Evolutionary conservation across 495 filamentous ascomycete genomes (phyloP).

Genomic region (Hypoxylon lienhwacheense): DNA sequence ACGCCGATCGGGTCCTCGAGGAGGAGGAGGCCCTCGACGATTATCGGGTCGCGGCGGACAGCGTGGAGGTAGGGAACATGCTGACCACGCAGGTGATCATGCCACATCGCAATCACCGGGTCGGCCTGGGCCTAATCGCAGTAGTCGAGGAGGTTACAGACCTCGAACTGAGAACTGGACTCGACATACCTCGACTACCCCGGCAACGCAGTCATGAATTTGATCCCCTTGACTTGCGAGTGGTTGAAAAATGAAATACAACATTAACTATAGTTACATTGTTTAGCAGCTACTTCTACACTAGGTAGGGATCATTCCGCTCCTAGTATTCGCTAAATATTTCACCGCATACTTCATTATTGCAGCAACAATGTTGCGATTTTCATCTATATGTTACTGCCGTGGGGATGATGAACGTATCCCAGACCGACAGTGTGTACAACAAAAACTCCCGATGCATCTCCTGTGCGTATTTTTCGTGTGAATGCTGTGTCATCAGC

Average conservation of each 20-base stretch:
- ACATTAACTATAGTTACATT: no score
- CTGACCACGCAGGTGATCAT: slow-evolving; percentile 29
- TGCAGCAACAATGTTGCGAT: slow-evolving; percentile 13
- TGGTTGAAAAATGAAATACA: slow-evolving; percentile 7
- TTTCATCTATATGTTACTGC: slow-evolving; percentile 13
- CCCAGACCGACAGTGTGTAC: slow-evolving; percentile 19
- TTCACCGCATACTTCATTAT: slow-evolving; percentile 6
- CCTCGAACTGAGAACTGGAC: slow-evolving; percentile 30
- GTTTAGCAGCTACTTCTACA: slow-evolving; percentile 4
- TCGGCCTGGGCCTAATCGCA: slow-evolving; percentile 29
- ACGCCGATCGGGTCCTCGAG: slow-evolving; percentile 44
- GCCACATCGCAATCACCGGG: slow-evolving; percentile 24
- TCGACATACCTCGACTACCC: slow-evolving; percentile 17
- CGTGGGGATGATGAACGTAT: slow-evolving; percentile 9
- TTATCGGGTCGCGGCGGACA: slow-evolving; percentile 31
- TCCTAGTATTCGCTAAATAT: neutral
- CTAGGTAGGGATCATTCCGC: slow-evolving; percentile 2
- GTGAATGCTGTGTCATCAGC: slow-evolving; percentile 7
- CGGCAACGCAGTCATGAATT: slow-evolving; percentile 30
- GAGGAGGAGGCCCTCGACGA: slow-evolving; percentile 33
- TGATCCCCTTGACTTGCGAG: neutral
- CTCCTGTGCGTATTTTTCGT: slow-evolving; percentile 16
- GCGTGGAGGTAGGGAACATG: slow-evolving; percentile 34
- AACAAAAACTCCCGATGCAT: slow-evolving; percentile 14
- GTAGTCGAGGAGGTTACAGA: slow-evolving; percentile 29